Percentiles rank a stretch among this genome's conserved stretches.
phyloP scores from a whole-genome alignment of 2,329 filamentous ascomycete species.

The Rhytidhysteron rufulum region DNA sequence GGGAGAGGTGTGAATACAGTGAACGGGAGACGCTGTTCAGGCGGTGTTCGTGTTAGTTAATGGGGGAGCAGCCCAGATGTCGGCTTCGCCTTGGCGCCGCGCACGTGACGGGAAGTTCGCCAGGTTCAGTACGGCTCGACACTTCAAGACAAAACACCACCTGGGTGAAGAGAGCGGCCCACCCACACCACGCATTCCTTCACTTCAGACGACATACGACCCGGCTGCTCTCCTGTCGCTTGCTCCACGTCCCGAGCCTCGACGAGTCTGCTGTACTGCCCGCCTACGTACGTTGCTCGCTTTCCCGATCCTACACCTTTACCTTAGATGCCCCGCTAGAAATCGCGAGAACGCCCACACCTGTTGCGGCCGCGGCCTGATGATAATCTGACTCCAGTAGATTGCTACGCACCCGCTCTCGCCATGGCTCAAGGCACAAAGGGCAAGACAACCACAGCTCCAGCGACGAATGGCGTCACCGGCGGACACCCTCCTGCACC shows the following conservation, averaged over 20 bases:
- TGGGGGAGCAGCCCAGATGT: no score
- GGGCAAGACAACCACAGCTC: constrained; percentile 22
- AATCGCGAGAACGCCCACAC: not conserved
- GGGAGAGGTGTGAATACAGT: no score
- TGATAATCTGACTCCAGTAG: constrained; percentile 5
- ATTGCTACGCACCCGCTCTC: constrained; percentile 4
- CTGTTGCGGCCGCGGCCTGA: constrained; percentile 4
- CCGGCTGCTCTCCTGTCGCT: constrained; percentile 11
- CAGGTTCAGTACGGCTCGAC: no score
- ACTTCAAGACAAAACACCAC: not conserved
- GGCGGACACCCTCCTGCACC: constrained; percentile 30
- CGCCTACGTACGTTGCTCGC: constrained; percentile 11
- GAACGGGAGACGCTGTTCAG: no score
- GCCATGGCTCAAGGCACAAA: constrained; percentile 35
- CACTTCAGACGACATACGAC: no score
- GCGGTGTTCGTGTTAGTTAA: no score
- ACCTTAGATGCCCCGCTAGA: not conserved
- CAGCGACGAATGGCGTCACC: constrained; percentile 38
- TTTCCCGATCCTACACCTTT: constrained; percentile 4
- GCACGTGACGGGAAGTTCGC: no score
- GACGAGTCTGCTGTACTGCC: constrained; percentile 7
- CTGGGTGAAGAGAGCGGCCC: no score
- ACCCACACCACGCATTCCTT: no score
- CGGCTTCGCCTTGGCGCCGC: no score
- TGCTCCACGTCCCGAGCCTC: constrained; percentile 3